Evolutionary conservation across 2,329 filamentous ascomycete species (phyloP).

Genomic region (Fusarium piperis): DNA sequence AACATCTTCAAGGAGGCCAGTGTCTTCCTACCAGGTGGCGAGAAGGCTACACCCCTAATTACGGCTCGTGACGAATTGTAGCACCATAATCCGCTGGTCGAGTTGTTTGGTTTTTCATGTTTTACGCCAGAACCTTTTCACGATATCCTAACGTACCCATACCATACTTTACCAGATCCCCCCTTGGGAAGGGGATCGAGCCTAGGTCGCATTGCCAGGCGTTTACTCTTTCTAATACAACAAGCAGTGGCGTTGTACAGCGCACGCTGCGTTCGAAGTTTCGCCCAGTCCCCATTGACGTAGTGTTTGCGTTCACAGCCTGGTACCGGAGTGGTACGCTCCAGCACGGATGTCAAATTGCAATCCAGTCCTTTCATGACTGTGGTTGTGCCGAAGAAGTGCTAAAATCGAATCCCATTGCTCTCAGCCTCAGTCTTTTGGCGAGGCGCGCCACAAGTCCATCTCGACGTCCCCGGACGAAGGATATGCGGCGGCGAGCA

Average conservation of each 20-base stretch:
- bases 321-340: background rate
- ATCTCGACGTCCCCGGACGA: slow-evolving; percentile 16
- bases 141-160: slow-evolving; percentile 45
- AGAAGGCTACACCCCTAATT: slow-evolving; percentile 37
- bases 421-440: slow-evolving; percentile 43
- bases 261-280: slow-evolving; percentile 27
- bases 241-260: slow-evolving; percentile 27
- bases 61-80: slow-evolving; percentile 51
- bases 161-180: slow-evolving; percentile 36
- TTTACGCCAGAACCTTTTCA: slow-evolving; percentile 34
- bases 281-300: slow-evolving; percentile 17
- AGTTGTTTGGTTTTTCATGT: slow-evolving; percentile 27
- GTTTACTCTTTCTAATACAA: slow-evolving; percentile 43
- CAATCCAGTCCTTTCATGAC: slow-evolving; percentile 86
- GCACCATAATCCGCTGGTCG: slow-evolving; percentile 17
- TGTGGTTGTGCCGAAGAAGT: slow-evolving; percentile 99
- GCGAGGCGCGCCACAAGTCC: slow-evolving; percentile 39
- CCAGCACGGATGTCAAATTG: slow-evolving; percentile 99
- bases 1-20: slow-evolving; percentile 43
- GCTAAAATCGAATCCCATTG: slow-evolving; percentile 75
- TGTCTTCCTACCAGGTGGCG: slow-evolving; percentile 35
- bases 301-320: background rate
- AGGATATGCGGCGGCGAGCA: slow-evolving; percentile 43
- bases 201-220: slow-evolving; percentile 20
- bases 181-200: slow-evolving; percentile 11